phyloP scores from a whole-genome alignment of 257 asterid genomes.

The Forsythia suspensa region DNA sequence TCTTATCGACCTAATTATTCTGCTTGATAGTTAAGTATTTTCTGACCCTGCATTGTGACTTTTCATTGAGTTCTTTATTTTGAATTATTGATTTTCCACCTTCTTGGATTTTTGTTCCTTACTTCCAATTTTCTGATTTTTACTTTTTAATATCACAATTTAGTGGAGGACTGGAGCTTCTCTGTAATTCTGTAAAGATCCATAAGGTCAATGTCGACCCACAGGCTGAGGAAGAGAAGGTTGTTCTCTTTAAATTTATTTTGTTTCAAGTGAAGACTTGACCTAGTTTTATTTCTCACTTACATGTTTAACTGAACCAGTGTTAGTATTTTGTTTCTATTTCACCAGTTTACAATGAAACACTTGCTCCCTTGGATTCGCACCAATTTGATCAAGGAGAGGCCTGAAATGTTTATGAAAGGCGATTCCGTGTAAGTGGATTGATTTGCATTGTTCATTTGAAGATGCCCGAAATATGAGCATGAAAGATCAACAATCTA shows the following conservation, averaged over 20 bases:
- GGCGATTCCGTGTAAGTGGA: slow-evolving; percentile 90
- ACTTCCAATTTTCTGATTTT: neutral
- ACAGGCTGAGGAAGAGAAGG: slow-evolving; percentile 58
- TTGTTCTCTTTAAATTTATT: slow-evolving; percentile 24
- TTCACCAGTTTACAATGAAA: slow-evolving; percentile 71
- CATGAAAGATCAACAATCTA: neutral
- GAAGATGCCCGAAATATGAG: neutral
- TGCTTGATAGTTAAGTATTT: neutral
- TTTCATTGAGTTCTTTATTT: no score
- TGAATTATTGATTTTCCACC: neutral
- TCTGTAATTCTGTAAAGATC: slow-evolving; percentile 87
- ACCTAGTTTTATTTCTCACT: neutral
- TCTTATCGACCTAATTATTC: neutral
- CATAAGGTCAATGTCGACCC: slow-evolving; percentile 69
- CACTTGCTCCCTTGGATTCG: slow-evolving; percentile 86
- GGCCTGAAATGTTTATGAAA: slow-evolving; percentile 99
- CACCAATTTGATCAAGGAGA: slow-evolving; percentile 88
- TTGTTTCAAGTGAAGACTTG: neutral
- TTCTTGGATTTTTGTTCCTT: neutral
- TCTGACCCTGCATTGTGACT: neutral
- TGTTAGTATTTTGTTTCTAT: slow-evolving; percentile 13
- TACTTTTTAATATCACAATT: neutral
- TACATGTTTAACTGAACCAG: neutral
- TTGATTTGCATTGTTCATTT: neutral
- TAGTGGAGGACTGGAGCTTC: slow-evolving; percentile 97